Conservation (phyloP, 2,329 filamentous ascomycete genomes). For the Fusarium heterosporum region DNA sequence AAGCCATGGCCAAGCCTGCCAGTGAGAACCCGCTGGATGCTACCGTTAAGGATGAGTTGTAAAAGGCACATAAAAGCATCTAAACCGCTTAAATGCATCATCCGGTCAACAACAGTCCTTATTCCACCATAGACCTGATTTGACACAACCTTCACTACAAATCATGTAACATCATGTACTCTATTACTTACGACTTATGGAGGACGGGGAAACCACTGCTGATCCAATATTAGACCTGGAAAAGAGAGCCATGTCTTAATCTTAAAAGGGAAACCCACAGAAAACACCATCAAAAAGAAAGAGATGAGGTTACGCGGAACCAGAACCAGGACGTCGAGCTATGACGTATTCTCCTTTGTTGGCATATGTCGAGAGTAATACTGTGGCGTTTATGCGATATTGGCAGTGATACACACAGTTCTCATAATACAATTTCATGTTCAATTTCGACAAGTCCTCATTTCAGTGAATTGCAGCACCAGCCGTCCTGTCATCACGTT, state of each 20-base stretch:
- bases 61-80: slow-evolving; percentile 18
- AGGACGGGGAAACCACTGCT: slow-evolving; percentile 25
- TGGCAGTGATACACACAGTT: slow-evolving; percentile 30
- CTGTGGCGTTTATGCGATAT: slow-evolving; percentile 28
- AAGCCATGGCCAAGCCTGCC: slow-evolving; percentile 69
- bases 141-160: slow-evolving; percentile 7
- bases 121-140: not conserved
- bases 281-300: slow-evolving; percentile 35
- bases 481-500: not conserved
- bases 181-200: slow-evolving; percentile 45
- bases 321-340: slow-evolving; percentile 34
- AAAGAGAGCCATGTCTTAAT: slow-evolving; percentile 16
- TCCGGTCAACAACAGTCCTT: not conserved
- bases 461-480: not conserved
- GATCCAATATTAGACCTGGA: slow-evolving; percentile 21
- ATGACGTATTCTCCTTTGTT: slow-evolving; percentile 46
- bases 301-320: slow-evolving; percentile 27
- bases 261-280: slow-evolving; percentile 12
- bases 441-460: slow-evolving; percentile 7
- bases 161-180: slow-evolving; percentile 46
- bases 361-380: slow-evolving; percentile 25
- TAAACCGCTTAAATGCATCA: not conserved
- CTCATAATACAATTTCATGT: slow-evolving; percentile 43
- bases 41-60: slow-evolving; percentile 57
- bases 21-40: slow-evolving; percentile 73